Evolutionary conservation across 768 basidiomycete species (phyloP).

Genomic region (Boletus edulis): DNA sequence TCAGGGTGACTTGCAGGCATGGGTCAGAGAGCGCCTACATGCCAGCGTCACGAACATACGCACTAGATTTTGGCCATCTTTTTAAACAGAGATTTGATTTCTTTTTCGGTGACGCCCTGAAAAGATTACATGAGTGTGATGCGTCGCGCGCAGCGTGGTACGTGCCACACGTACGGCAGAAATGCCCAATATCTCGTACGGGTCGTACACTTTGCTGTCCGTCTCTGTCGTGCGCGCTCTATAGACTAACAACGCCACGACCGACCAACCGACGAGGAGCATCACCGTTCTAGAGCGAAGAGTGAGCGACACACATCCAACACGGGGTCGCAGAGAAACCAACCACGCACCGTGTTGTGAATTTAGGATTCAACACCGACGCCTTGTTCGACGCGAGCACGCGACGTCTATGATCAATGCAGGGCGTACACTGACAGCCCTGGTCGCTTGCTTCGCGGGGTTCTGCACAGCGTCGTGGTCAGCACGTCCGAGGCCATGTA

Average conservation of each 20-base stretch:
- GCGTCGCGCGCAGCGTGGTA: background rate
- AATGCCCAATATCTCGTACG: slow-evolving; percentile 91
- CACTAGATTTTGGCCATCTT: slow-evolving; percentile 87
- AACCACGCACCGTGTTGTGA: slow-evolving; percentile 51
- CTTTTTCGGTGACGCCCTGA: slow-evolving; percentile 74
- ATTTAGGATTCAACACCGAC: slow-evolving; percentile 47
- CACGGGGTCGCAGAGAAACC: background rate
- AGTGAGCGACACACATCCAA: background rate
- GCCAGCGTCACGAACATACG: background rate
- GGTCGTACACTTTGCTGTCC: slow-evolving; percentile 81
- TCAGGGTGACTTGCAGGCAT: slow-evolving; percentile 78
- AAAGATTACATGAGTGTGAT: background rate
- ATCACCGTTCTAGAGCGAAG: slow-evolving; percentile 49
- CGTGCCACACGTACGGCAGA: slow-evolving; percentile 35
- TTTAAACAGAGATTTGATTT: slow-evolving; percentile 95
- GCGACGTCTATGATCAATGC: slow-evolving; percentile 51
- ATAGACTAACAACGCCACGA: slow-evolving; percentile 68
- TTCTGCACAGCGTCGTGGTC: slow-evolving; percentile 26
- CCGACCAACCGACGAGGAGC: slow-evolving; percentile 69
- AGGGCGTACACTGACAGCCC: slow-evolving; percentile 64
- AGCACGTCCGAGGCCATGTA: background rate
- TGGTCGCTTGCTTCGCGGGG: slow-evolving; percentile 28
- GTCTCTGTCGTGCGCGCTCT: slow-evolving; percentile 51
- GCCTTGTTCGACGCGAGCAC: slow-evolving; percentile 40
- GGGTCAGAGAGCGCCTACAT: background rate